Evolutionary conservation across 2,329 filamentous ascomycete species (phyloP), one percentile per base, ranked within the genome.

Genomic region (Apiospora marii): DNA sequence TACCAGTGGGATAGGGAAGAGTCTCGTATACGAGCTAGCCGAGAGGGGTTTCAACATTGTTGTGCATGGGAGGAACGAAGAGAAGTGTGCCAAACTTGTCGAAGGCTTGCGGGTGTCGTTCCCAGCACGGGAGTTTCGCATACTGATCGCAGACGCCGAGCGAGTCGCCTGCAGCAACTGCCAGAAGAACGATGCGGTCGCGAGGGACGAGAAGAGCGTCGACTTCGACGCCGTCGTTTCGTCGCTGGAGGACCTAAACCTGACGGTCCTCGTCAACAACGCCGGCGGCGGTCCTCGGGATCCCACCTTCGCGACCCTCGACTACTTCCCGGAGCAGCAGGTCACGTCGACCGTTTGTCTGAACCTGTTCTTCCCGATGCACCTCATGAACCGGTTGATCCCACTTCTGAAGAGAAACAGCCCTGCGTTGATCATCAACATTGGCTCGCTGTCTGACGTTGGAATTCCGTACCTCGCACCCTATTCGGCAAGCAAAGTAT

Each of bases 251-350:
- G 81, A 80, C 69, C 77, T 86, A 41, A 79, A 85, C 73, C 79
- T 91, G 44, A 89, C 85, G 0, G 80, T 90, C 3, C 80, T 91
- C 34, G 78, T 91, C 75, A 91, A 91, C 80, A 91, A 90, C 77
- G 85, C 88, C 0, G 88, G 88, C 30, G 86, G 86, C 14, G 78
- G 75, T 4, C 71, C 75, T 3, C 71, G 74, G 16, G 70, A 80
- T 71, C 78, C 80, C 4, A 73, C 77, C 0, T 87, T 82, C 72
- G 78, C 77, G 4, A 74, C 81, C 2, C 77, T 88, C 5, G 78
- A 82, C 16, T 77, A 83, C 2, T 80, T 80, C 14, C 78, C 81
- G 0, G 76, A 79, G 22, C 75, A 80, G 0, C 80, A 85, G 44
- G 79, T 87, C 72, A 80, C 85, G 72, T 74, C 74, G n/a, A 82